Evolutionary conservation across 331 rosid genomes (phyloP), one percentile per base, ranked within the genome.

Genomic region (Quercus lobata): DNA sequence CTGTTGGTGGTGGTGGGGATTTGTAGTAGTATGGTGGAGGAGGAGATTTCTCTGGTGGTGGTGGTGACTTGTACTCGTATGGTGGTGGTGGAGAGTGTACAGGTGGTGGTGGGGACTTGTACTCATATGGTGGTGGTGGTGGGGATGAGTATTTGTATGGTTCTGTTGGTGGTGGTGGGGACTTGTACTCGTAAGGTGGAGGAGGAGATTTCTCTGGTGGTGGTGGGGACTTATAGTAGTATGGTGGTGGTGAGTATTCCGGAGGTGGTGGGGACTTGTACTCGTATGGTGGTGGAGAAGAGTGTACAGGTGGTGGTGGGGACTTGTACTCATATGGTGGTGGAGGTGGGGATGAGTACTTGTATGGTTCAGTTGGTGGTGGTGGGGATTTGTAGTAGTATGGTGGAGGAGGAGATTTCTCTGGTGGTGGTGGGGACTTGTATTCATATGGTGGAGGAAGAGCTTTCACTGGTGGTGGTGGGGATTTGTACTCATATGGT

Each of bases 281-380:
- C 0, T 19, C 1, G 2, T 80, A 81, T 0, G 88, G 55, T 3
- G 73, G 0, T 55, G 74, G 74, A 1, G 49, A 54, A 6, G 57
- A 87, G 4, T 25, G 27, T 25, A 25, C 27, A 21, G 88, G 90
- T 52, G 92, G 90, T 27, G 92, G 89, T 14, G 92, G 92, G 24
- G 92, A 88, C 46, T 83, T 81, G 86, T 88, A 88, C 15, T 72
- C 6, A 61, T 88, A 88, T 24, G 80, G 90, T 70, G 82, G 81
- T 44, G 56, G 81, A 53, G 80, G 79, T 27, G 29, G 29, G 29
- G 29, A 27, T 27, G 29, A 27, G 29, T 27, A 27, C 29, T 27
- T 27, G 29, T 27, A 27, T 2, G 29, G 29, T 27, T 27, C 29
- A 27, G 29, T 3, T 1, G 83, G 83, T 18, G 87, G 87, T 6